Evolutionary conservation across 768 basidiomycete genomes (phyloP).

Genomic region (Lentinula guzmanii): DNA sequence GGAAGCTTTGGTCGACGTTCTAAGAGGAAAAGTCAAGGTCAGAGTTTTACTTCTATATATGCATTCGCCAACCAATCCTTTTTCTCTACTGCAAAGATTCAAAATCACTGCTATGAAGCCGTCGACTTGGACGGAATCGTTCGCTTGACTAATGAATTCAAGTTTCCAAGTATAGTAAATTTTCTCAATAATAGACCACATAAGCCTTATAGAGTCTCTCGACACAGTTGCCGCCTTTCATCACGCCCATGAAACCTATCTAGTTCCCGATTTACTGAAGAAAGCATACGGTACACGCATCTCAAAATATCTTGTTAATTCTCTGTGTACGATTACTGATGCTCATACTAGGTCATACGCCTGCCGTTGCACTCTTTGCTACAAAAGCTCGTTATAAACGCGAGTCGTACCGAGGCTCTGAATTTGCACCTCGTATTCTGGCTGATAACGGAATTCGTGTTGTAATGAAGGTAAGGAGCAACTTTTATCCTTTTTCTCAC

Average conservation of each 20-base stretch:
- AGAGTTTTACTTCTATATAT: background rate
- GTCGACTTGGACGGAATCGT: slow-evolving; percentile 69
- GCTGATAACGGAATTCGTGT: slow-evolving; percentile 64
- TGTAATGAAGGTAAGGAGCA: slow-evolving; percentile 56
- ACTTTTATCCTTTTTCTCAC: background rate
- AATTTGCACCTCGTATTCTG: slow-evolving; percentile 70
- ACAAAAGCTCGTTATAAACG: slow-evolving; percentile 50
- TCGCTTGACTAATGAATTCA: slow-evolving; percentile 20
- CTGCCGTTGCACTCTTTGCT: slow-evolving; percentile 73
- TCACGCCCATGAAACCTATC: slow-evolving; percentile 75
- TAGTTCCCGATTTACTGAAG: slow-evolving; percentile 80
- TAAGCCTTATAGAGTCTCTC: slow-evolving; percentile 32
- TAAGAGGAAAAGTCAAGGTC: slow-evolving; percentile 71
- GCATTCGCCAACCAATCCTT: background rate
- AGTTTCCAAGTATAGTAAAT: slow-evolving; percentile 22
- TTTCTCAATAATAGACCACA: no score
- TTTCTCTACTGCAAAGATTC: slow-evolving; percentile 27
- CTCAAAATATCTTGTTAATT: background rate
- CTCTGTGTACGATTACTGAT: background rate
- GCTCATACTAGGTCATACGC: slow-evolving; percentile 41
- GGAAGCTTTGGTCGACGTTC: slow-evolving; percentile 73
- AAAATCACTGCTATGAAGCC: slow-evolving; percentile 55
- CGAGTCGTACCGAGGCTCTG: slow-evolving; percentile 74
- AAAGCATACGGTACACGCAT: slow-evolving; percentile 46
- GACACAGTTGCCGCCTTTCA: slow-evolving; percentile 65